These are phyloP conservation scores for Cladophialophora exuberans DNA, from an alignment of 2,329 filamentous ascomycete species.

Conservation along the genomic window DNA sequence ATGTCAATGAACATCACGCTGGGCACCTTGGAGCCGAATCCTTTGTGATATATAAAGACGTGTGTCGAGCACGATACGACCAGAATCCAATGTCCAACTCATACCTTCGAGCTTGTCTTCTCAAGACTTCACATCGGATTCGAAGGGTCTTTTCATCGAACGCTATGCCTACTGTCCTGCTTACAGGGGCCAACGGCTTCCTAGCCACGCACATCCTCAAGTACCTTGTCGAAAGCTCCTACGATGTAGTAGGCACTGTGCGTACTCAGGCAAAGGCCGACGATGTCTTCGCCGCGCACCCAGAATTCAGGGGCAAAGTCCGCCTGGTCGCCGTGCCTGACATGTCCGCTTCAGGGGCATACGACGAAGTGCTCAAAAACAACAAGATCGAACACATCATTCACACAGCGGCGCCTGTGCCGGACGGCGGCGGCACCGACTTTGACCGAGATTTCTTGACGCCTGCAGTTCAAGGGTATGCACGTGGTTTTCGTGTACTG, in stretches of 20 bases:
- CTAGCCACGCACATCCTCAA: constrained; percentile 13
- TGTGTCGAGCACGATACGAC: too few species aligned
- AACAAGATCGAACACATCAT: constrained; percentile 14
- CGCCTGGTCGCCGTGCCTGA: constrained; percentile 8
- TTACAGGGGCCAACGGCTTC: constrained; percentile 20
- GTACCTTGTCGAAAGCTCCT: constrained; percentile 5
- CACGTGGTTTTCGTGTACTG: neutral
- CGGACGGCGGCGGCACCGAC: constrained; percentile 10
- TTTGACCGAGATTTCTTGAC: constrained; percentile 14
- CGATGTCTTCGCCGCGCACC: constrained; percentile 13
- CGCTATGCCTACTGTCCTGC: constrained; percentile 7
- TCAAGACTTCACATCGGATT: too few species aligned
- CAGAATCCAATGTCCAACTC: too few species aligned
- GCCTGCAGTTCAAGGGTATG: constrained; percentile 15
- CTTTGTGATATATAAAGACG: too few species aligned
- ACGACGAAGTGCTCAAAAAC: constrained; percentile 3
- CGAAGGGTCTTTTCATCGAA: too few species aligned
- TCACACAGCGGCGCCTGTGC: constrained; percentile 15
- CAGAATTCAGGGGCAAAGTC: constrained; percentile 4
- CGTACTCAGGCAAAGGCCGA: constrained; percentile 12
- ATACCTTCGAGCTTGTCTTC: too few species aligned
- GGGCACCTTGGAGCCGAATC: too few species aligned
- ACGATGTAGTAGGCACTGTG: constrained; percentile 10
- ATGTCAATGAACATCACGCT: too few species aligned
- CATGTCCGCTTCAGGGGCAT: constrained; percentile 5